A percentile compares a stretch with the other conserved stretches of the same genome.
Evolutionary conservation across 2,329 filamentous ascomycete species (phyloP).

Genomic region (Penicillium hordei): DNA sequence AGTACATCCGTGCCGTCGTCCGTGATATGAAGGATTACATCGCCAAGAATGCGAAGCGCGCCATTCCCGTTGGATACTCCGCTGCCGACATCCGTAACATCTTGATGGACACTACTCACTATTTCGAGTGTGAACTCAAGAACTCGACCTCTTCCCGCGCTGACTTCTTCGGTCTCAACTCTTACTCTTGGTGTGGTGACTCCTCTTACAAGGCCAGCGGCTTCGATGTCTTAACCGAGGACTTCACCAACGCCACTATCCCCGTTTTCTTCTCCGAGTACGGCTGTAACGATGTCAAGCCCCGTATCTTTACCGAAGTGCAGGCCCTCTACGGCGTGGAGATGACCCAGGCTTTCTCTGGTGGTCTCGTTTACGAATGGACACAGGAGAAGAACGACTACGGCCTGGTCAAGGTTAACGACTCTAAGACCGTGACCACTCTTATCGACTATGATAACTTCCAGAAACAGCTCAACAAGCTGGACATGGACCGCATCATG

Average conservation of each 20-base stretch:
- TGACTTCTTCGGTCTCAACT: constrained; percentile 67
- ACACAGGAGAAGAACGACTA: constrained; percentile 50
- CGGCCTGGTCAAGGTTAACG: constrained; percentile 61
- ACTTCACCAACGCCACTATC: constrained; percentile 58
- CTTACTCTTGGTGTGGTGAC: constrained; percentile 67
- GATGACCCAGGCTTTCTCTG: constrained; percentile 60
- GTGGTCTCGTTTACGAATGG: constrained; percentile 56
- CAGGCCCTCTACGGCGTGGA: constrained; percentile 58
- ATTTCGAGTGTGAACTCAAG: constrained; percentile 58
- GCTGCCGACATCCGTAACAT: constrained; percentile 64
- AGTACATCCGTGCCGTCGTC: constrained; percentile 62
- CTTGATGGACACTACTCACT: constrained; percentile 60
- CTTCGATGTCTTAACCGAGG: constrained; percentile 58
- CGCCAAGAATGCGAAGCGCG: constrained; percentile 54
- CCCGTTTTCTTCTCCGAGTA: constrained; percentile 69
- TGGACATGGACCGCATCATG: constrained; percentile 70
- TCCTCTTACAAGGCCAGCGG: constrained; percentile 55
- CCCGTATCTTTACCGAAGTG: constrained; percentile 62
- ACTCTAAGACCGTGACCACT: constrained; percentile 58
- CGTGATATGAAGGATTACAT: constrained; percentile 70
- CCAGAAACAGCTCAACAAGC: constrained; percentile 68
- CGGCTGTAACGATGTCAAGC: constrained; percentile 60
- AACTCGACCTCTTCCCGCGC: constrained; percentile 54
- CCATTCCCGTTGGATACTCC: constrained; percentile 67
- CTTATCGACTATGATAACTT: constrained; percentile 71